Base-by-base conservation (phyloP, 2,329 filamentous ascomycete genomes). In the Exophiala sp. region DNA sequence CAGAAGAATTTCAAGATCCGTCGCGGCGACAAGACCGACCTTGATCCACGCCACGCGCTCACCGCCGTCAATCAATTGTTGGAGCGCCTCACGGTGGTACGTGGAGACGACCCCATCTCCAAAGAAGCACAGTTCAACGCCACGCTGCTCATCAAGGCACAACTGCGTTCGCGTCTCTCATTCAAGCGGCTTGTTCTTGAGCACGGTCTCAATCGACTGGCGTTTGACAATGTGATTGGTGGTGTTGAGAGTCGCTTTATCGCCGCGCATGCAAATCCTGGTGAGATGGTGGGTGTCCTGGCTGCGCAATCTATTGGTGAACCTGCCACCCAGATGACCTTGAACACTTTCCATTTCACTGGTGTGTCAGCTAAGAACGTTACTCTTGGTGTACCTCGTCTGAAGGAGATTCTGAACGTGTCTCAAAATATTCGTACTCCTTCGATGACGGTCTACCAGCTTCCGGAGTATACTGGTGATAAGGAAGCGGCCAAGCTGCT, bases 301-400 rank as follows among this genome's bases (percentile, higher is more conserved):
- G 94, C 94, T 60, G 94, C 95, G 5, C 94, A 99, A 75, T 99
- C 94, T 32, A 99, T 99, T 69, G 94, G 94, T 76, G 94, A 99
- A 73, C 94, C 94, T 38, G 95, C 94, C 18, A 99, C 94, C 1
- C 94, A 99, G 78, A 99, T 99, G 94, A 99, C 94, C 1, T 77
- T 99, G 57, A 99, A 99, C 77, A 99, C 94, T 20, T 99, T 99
- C 87, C 94, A 99, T 80, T 99, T 99, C 72, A 91, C 94, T 72
- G 94, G 94, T 96, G 91, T 99, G 57, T 96, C 95, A 35, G 96
- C 92, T 20, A 99, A 99, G 86, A 99, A 99, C 80, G 92, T 99
- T 51, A 99, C 94, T 0, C 86, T 99, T 45, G 94, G 94, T 90
- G 94, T 99, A 40, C 94, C 94, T 40, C 92, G 94, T 85, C 83